Evolutionary conservation across 495 filamentous ascomycete species (phyloP).

Genomic region (Zalerion maritima): DNA sequence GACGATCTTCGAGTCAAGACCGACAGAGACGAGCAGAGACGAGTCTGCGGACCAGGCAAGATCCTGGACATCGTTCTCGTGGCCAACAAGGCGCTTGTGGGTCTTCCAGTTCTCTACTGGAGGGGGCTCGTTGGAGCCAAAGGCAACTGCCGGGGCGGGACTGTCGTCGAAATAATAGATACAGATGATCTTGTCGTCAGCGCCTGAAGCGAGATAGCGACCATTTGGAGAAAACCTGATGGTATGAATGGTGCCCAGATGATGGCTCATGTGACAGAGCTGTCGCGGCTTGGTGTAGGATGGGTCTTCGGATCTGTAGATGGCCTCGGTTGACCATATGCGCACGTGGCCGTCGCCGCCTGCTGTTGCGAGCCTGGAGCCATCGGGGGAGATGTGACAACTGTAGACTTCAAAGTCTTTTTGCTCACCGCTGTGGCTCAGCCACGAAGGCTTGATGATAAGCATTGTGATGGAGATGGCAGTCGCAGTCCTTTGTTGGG

Average conservation of each 20-base stretch:
- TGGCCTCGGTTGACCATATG: slow-evolving; percentile 92
- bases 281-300: slow-evolving; percentile 70
- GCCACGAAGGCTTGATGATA: slow-evolving; percentile 87
- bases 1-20: slow-evolving; percentile 93
- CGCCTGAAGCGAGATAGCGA: slow-evolving; percentile 86
- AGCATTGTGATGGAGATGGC: no score
- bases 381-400: slow-evolving; percentile 92
- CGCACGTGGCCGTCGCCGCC: slow-evolving; percentile 95
- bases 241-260: slow-evolving; percentile 91
- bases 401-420: slow-evolving; percentile 97
- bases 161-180: slow-evolving; percentile 82
- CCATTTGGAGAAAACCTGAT: slow-evolving; percentile 91
- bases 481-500: no score
- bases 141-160: slow-evolving; percentile 53
- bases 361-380: slow-evolving; percentile 76
- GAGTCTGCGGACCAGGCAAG: slow-evolving; percentile 94
- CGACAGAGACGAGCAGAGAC: slow-evolving; percentile 88
- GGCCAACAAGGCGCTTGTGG: slow-evolving; percentile 76
- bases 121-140: slow-evolving; percentile 77
- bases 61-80: slow-evolving; percentile 98
- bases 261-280: slow-evolving; percentile 93
- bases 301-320: slow-evolving; percentile 60
- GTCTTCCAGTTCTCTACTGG: slow-evolving; percentile 97
- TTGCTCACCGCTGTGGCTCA: slow-evolving; percentile 89
- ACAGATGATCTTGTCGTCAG: slow-evolving; percentile 96